Base-by-base conservation (phyloP, 176 grass and related monocot genomes). In the Guadua angustifolia region DNA sequence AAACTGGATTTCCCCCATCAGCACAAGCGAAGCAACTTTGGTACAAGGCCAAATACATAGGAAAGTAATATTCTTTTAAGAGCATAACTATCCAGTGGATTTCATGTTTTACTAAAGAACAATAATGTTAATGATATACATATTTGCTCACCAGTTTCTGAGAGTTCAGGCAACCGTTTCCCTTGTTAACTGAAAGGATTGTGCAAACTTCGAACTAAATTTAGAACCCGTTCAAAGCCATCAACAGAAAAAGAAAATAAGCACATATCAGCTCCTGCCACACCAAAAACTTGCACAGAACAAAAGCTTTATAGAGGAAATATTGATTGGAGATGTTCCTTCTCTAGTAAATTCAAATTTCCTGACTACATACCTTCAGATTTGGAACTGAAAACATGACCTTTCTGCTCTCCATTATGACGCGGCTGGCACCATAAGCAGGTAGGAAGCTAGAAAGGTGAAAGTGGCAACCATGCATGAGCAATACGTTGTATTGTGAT, bases 351-450 rank as follows among this genome's bases (percentile, higher is more conserved):
- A 59, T 59, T n/a, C 11, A 22, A 49, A 29, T 68, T 33, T 56
- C 17, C 22, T 53, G 57, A 40, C 17, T 12, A 47, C 33, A 36
- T 79, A 79, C 57, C 57, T 58, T 61, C 65, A 85, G 25, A 32
- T 53, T 4, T 45, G 45, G 7, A 22, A 4, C 29, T 60, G 25
- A 12, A 70, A 78, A 85, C 58, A 40, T 25, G 21, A 70, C 29
- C 4, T 11, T 29, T 81, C 26, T 19, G 21, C 14, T 65, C 18
- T 13, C 58, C 44, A 12, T 64, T 18, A 1, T 40, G 44, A 39
- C 19, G 9, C 42, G 32, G 14, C 66, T 66, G 15, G 45, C 71
- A 75, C 33, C 60, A 52, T 45, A 35, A 29, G 12, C 45, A 55
- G 21, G 19, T 40, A 40, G 4, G 9, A 71, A 61, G 68, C 25